Evolutionary conservation across 2,329 filamentous ascomycete genomes (phyloP), one percentile per base, ranked within the genome.

Genomic region (Botrytis elliptica): DNA sequence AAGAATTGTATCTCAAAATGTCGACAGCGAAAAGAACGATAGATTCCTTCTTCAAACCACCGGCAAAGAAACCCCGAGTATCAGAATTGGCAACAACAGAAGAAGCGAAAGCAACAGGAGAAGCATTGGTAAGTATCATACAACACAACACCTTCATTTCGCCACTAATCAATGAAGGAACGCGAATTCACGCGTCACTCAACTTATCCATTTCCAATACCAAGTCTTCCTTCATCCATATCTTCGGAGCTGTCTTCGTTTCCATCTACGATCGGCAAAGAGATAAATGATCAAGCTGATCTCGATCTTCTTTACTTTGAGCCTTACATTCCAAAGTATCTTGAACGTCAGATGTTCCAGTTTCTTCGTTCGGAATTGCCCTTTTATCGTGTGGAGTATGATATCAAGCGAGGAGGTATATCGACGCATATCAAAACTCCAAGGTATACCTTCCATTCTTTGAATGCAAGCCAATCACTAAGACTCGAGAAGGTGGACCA

Each of bases 271-370:
- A 84, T 88, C 74, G 88, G 86, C 1, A 85, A 83, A 64, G 78
- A 80, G 4, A 91, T 94, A 76, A 89, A 89, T 77, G 86, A 93
- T 78, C 89, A 92, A 78, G 87, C 88, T 0, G 88, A 94, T 76
- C 85, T 95, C 0, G 91, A 95, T 79, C 85, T 95, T 0, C 82
- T 95, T 14, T 93, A 93, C 82, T 95, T 91, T 80, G 87, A 93
- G 78, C 92, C 92, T 0, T 95, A 92, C 76, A 86, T 95, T 6
- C 87, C 90, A 0, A 83, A 84, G 3, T 81, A 85, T 20, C 84
- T 88, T 18, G 85, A 88, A 33, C 85, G 85, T 5, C 84, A 88
- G 6, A 82, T 94, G 0, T 95, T 95, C 81, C 83, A 89, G 22
- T 94, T 94, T 79, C 85, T 95, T 2, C 88, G 93, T 1, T 82